A percentile compares a stretch with the other conserved stretches of the same genome.
Conservation (phyloP, 139 green algal genomes). For the Chloropicon primus region DNA sequence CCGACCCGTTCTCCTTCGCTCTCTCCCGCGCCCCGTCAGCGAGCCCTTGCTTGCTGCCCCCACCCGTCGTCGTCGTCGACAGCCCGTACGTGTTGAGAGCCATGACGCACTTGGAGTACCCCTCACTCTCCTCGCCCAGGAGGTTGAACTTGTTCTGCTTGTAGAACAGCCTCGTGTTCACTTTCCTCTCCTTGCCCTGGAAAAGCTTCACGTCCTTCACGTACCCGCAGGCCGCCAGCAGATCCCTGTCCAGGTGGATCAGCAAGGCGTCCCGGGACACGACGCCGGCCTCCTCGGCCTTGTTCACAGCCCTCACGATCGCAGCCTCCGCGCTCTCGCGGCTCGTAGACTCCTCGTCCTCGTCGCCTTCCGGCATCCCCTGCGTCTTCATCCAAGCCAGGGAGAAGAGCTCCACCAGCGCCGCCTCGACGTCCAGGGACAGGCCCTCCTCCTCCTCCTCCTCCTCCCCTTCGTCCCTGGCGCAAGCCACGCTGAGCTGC, state of each 20-base stretch:
- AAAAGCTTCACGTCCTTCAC: constrained; percentile 5
- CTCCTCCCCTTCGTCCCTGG: too few species aligned
- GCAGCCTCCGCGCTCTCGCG: constrained; percentile 24
- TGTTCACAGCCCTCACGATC: constrained; percentile 25
- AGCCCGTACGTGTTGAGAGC: constrained; percentile 21
- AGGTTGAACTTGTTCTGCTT: constrained; percentile 80
- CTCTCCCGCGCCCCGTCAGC: constrained; percentile 8
- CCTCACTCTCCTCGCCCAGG: constrained; percentile 76
- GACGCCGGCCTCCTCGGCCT: constrained; percentile 28
- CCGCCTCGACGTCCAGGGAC: too few species aligned
- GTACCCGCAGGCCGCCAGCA: neutral
- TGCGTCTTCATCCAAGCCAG: neutral
- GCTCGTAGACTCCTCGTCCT: neutral
- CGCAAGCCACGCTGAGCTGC: too few species aligned
- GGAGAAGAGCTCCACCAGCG: constrained; percentile 2
- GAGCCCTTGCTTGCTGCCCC: too few species aligned
- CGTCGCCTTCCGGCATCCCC: neutral
- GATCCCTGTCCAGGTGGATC: neutral
- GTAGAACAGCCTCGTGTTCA: constrained; percentile 51
- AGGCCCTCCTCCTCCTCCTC: too few species aligned
- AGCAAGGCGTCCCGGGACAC: constrained; percentile 13
- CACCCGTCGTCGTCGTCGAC: neutral
- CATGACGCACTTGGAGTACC: constrained; percentile 71
- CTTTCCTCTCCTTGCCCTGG: constrained; percentile 28
- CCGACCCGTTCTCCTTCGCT: neutral